Evolutionary conservation across 2,329 filamentous ascomycete species (phyloP).

Genomic region (Fusarium austroafricanum): DNA sequence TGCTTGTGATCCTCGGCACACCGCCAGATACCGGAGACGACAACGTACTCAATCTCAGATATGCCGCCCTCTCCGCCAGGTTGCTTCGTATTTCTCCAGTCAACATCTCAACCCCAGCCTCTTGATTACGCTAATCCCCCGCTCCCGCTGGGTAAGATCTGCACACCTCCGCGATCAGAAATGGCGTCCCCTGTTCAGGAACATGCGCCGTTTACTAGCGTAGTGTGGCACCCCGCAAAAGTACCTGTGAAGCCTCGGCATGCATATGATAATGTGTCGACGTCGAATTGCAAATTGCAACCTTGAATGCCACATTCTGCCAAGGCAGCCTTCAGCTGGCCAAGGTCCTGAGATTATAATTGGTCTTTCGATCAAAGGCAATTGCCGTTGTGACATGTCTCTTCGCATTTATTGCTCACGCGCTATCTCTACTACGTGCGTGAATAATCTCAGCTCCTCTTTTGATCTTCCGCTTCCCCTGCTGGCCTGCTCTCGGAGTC

Average conservation of each 20-base stretch:
- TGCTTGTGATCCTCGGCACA: constrained; percentile 16
- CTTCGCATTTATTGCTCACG: neutral
- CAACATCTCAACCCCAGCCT: constrained; percentile 10
- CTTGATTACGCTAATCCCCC: constrained; percentile 7
- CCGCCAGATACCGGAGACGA: neutral
- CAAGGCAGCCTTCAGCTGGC: neutral
- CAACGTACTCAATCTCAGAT: neutral
- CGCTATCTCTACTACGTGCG: neutral
- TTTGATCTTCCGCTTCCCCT: neutral
- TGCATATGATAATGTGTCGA: constrained; percentile 43
- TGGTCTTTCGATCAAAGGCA: neutral
- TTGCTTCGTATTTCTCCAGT: constrained; percentile 12
- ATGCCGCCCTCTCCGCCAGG: too few relatives aligned
- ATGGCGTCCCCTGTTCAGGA: constrained; percentile 28
- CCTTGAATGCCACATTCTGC: constrained; percentile 12
- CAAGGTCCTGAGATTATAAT: neutral
- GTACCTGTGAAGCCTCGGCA: constrained; percentile 39
- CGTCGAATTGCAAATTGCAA: constrained; percentile 28
- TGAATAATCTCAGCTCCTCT: constrained; percentile 16
- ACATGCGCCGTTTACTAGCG: constrained; percentile 23
- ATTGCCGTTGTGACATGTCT: constrained; percentile 11
- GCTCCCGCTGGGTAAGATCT: constrained; percentile 23
- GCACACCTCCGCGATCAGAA: constrained; percentile 23
- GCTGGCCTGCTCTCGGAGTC: constrained; percentile 2
- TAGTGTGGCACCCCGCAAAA: constrained; percentile 26